phyloP scores from a whole-genome alignment of 176 grass and related monocot genomes.

The Lolium multiflorum region DNA sequence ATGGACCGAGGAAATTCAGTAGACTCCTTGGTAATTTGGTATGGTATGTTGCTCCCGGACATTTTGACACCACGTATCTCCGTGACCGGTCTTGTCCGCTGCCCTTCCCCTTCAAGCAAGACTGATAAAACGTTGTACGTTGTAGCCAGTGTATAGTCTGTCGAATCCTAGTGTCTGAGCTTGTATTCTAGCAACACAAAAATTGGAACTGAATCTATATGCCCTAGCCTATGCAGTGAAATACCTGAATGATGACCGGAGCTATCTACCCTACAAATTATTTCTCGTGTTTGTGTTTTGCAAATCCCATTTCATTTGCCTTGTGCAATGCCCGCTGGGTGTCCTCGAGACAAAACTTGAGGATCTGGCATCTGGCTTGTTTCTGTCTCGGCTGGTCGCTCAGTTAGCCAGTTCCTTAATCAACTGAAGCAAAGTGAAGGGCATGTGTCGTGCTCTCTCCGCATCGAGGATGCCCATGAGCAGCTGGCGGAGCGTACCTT shows the following conservation, averaged over 20 bases:
- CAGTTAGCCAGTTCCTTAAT: no score
- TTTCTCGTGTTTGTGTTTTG: background rate
- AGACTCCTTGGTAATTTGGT: constrained; percentile 3
- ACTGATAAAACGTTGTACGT: constrained; percentile 19
- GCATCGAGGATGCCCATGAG: no score
- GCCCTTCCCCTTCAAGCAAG: background rate
- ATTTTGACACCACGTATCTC: background rate
- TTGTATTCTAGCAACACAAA: background rate
- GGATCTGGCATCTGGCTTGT: no score
- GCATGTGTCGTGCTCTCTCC: no score
- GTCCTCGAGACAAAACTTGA: no score
- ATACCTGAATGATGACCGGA: background rate
- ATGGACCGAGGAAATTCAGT: constrained; percentile 59
- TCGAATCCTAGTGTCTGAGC: background rate
- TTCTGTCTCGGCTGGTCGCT: no score
- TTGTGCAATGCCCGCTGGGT: no score
- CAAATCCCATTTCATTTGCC: no score
- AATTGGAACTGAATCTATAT: no score
- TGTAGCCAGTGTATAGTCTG: constrained; percentile 21
- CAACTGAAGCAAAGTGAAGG: no score
- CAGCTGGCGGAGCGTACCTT: no score
- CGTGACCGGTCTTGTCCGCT: background rate
- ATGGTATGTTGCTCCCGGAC: background rate
- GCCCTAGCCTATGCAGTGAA: background rate
- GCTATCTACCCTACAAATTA: background rate